Conservation (phyloP, 768 basidiomycete genomes). For the Macrolepiota dolichaula region DNA sequence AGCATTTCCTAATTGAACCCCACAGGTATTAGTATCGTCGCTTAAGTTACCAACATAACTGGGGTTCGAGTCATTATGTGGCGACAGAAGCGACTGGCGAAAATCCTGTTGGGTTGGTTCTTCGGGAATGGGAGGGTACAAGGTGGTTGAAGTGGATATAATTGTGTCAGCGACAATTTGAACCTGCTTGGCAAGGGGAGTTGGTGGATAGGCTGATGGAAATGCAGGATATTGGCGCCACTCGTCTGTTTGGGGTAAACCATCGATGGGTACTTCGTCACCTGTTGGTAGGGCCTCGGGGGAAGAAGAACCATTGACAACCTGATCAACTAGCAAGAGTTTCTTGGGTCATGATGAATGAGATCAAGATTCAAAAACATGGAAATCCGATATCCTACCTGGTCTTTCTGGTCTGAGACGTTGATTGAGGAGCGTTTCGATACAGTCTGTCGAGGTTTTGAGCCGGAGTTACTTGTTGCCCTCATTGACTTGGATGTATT, state of each 20-base stretch:
- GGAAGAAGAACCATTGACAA: constrained; percentile 27
- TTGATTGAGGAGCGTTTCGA: not conserved
- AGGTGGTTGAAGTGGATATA: constrained; percentile 14
- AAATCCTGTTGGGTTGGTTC: constrained; percentile 55
- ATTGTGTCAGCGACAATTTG: constrained; percentile 24
- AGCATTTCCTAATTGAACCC: constrained; percentile 33
- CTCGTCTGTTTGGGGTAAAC: constrained; percentile 40
- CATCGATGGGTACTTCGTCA: constrained; percentile 12
- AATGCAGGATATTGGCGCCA: constrained; percentile 75
- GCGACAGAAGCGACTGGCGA: constrained; percentile 65
- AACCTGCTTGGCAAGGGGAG: constrained; percentile 45
- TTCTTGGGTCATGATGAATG: not conserved
- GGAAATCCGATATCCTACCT: not conserved
- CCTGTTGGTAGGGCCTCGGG: constrained; percentile 8
- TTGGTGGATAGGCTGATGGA: constrained; percentile 75
- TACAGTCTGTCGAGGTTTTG: not conserved
- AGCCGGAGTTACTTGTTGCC: not conserved
- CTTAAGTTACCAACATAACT: constrained; percentile 59
- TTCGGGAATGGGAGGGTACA: constrained; percentile 36
- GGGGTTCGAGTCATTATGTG: constrained; percentile 56
- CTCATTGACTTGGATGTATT: not conserved
- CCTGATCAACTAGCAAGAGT: constrained; percentile 34
- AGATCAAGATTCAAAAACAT: not conserved
- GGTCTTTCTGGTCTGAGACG: not conserved
- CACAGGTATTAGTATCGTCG: constrained; percentile 39